Base-by-base conservation (phyloP, 2,329 filamentous ascomycete genomes). In the Lachnellula cervina region DNA sequence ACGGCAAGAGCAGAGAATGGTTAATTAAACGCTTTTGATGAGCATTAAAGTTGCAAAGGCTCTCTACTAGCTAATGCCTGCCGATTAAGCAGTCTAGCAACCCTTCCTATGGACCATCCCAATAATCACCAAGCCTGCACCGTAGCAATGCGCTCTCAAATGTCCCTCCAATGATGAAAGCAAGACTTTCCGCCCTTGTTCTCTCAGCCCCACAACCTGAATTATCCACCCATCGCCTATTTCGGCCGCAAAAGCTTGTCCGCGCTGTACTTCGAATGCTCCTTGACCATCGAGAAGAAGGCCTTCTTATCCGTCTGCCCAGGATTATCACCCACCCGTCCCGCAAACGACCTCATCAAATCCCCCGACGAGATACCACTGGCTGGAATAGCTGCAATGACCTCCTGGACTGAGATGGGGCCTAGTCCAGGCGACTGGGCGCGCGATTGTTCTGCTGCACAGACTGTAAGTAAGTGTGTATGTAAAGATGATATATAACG, bases 231-330 rank as follows among this genome's bases (percentile, higher is more conserved):
- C 13, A 19, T 42, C 13, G 13, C 44, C 49, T 59, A 62, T 54
- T 65, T 66, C 8, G 61, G 64, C 35, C 64, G 61, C 51, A 81
- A 64, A 16, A 82, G 71, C 70, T 84, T 86, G 56, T 84, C 80
- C 0, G 74, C 61, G 1, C 76, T 78, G 67, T 80, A 84, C 14
- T 74, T 72, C 1, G 79, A 77, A 38, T 81, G 74, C 37, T 77
- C 74, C 68, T 80, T 82, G 13, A 87, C 82, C 55, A 86, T 66
- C 54, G 75, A 73, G 57, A 87, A 79, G 77, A 83, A 87, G 25
- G 82, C 77, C 35, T 72, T 70, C 61, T 77, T 78, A 4, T 73
- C 72, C 67, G 81, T 82, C 63, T 78, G 74, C 4, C 77, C 75
- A 6, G 73, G 72, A 2, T 76, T 76, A 5, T 77, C 75, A 5